Evolutionary conservation across 2,329 filamentous ascomycete genomes (phyloP), one percentile per base, ranked within the genome.

Genomic region (Trichoderma lentiforme): DNA sequence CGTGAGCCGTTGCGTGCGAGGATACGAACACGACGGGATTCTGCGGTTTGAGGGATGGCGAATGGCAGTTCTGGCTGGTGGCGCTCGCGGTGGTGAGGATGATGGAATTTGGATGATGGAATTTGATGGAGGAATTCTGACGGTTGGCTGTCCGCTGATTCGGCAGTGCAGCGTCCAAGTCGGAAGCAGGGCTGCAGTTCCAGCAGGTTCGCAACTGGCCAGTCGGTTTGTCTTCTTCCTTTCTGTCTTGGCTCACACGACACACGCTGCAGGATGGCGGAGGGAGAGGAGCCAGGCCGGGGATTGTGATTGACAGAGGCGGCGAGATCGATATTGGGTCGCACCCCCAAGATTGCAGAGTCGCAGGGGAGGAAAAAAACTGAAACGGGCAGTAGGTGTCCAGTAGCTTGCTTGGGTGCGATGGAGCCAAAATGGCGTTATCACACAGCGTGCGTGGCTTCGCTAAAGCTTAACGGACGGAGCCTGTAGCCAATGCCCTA

Each of bases 391-490:
- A 64, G 34, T 21, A 21, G 65, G 53, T 51, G n/a, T 24, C 21
- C 11, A 36, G 56, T 36, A 51, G 66, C 32, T 21, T 67, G 21
- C 56, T 75, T 77, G 74, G 74, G 77, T 81, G 81, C 80, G 82
- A 77, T 79, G 78, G 77, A 78, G 79, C 77, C 73, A 78, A 76
- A 79, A 82, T 82, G 80, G 81, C 80, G 81, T 81, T 80, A 82
- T 82, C 77, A 53, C 18, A 53, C 71, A 70, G 56, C 66, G 36
- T 62, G 65, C 57, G 71, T 36, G 34, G 32, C 47, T 72, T 72
- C 71, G 71, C 71, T 71, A 70, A 71, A 65, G 34, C 60, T 72
- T 70, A 51, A 64, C 57, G 65, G 71, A 61, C 26, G 64, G 64
- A 58, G 51, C 36, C 57, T 58, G 47, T 53, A 53, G 43, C 47